Conservation (phyloP, 495 filamentous ascomycete species). For the Cudoniella acicularis region DNA sequence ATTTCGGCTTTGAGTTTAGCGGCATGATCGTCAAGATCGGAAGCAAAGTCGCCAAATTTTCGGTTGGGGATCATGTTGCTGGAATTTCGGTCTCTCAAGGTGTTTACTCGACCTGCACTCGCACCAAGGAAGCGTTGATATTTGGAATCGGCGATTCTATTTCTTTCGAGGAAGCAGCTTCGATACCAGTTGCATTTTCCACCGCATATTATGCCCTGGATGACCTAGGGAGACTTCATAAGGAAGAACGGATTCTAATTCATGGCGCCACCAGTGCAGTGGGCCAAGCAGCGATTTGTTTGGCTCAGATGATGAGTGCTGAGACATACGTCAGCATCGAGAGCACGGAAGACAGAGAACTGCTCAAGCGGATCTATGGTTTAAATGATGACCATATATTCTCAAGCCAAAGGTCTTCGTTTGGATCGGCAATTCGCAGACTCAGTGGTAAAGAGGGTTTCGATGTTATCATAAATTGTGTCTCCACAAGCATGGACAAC, state of each 20-base stretch:
- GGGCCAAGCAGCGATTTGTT: slow-evolving; percentile 56
- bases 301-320: slow-evolving; percentile 52
- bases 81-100: slow-evolving; percentile 47
- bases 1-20: slow-evolving; percentile 49
- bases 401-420: slow-evolving; percentile 37
- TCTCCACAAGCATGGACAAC: slow-evolving; percentile 40
- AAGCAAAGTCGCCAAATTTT: slow-evolving; percentile 38
- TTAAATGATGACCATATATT: slow-evolving; percentile 50
- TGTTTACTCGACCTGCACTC: slow-evolving; percentile 38
- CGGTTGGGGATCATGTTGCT: slow-evolving; percentile 52
- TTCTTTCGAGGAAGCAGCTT: slow-evolving; percentile 48
- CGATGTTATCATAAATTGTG: slow-evolving; percentile 52
- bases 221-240: slow-evolving; percentile 40
- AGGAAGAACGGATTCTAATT: slow-evolving; percentile 57
- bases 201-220: slow-evolving; percentile 56
- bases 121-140: slow-evolving; percentile 35
- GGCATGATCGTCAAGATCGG: slow-evolving; percentile 52
- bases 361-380: slow-evolving; percentile 45
- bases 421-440: slow-evolving; percentile 33
- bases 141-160: slow-evolving; percentile 45
- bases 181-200: slow-evolving; percentile 52
- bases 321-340: slow-evolving; percentile 57
- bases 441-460: slow-evolving; percentile 46
- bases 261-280: slow-evolving; percentile 55
- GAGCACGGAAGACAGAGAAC: slow-evolving; percentile 43